These are phyloP conservation scores for Rhodotorula mucilaginosa DNA, from an alignment of 1,284 basidiomycete genomes.

Conservation along the genomic window DNA sequence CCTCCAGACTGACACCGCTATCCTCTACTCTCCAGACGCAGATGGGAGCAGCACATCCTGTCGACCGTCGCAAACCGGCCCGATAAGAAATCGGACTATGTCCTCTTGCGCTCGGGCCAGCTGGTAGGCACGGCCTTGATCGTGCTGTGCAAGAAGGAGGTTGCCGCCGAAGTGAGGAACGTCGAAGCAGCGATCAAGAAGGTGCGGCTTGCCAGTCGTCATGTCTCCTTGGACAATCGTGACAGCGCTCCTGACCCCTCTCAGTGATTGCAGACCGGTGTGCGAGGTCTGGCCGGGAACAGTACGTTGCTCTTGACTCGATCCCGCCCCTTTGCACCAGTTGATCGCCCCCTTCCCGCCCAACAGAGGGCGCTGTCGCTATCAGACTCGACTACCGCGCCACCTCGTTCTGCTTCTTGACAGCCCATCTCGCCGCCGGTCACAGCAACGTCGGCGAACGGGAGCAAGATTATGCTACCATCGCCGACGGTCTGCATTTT, in stretches of 20 bases:
- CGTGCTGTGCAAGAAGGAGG: slow-evolving; percentile 72
- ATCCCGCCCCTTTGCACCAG: background rate
- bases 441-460: slow-evolving; percentile 84
- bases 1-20: slow-evolving; percentile 7
- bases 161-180: slow-evolving; percentile 76
- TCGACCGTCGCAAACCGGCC: slow-evolving; percentile 67
- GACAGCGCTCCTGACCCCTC: background rate
- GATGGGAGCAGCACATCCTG: slow-evolving; percentile 83
- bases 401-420: slow-evolving; percentile 90
- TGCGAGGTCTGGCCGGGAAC: slow-evolving; percentile 95
- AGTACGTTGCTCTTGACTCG: slow-evolving; percentile 48
- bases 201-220: slow-evolving; percentile 51
- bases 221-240: background rate
- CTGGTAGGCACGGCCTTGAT: slow-evolving; percentile 92
- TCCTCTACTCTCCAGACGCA: slow-evolving; percentile 55
- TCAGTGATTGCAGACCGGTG: slow-evolving; percentile 66
- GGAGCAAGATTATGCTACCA: slow-evolving; percentile 87
- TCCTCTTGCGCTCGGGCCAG: slow-evolving; percentile 85
- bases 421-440: slow-evolving; percentile 92
- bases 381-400: slow-evolving; percentile 88
- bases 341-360: background rate
- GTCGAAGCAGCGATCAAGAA: slow-evolving; percentile 92
- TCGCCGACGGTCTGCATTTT: slow-evolving; percentile 77
- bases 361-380: slow-evolving; percentile 65
- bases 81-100: slow-evolving; percentile 68